phyloP scores from a whole-genome alignment of 257 asterid genomes.

The Eucommia ulmoides region DNA sequence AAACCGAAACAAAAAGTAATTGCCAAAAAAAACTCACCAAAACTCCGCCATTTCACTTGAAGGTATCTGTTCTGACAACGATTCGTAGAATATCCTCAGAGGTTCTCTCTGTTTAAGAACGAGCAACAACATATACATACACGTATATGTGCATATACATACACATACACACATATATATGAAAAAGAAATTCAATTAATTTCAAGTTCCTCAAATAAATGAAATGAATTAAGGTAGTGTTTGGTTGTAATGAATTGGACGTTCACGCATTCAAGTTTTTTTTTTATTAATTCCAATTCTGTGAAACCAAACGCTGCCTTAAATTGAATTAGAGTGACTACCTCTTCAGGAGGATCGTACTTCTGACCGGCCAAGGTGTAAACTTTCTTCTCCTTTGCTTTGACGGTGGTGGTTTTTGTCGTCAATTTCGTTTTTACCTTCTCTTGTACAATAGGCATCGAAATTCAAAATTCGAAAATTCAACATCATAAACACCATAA shows the following conservation, averaged over 20 bases:
- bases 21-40: conserved; percentile 44
- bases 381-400: conserved; percentile 66
- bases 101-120: conserved; percentile 69
- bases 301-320: background rate
- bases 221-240: background rate
- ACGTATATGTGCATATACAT: too few species aligned
- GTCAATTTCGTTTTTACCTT: conserved; percentile 47
- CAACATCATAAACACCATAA: conserved; percentile 10
- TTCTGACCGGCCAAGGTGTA: conserved; percentile 87
- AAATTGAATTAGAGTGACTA: conserved; percentile 14
- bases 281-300: too few species aligned
- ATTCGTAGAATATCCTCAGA: conserved; percentile 75
- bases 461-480: conserved; percentile 10
- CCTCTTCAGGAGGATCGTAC: conserved; percentile 90
- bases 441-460: conserved; percentile 30
- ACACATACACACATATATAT: too few species aligned
- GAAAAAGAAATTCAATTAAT: too few species aligned
- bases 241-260: too few species aligned
- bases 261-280: too few species aligned
- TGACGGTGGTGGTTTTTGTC: conserved; percentile 33
- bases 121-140: conserved; percentile 7
- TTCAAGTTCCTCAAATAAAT: too few species aligned
- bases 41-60: conserved; percentile 95
- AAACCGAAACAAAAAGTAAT: background rate
- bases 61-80: conserved; percentile 76